Evolutionary conservation across 2,329 filamentous ascomycete genomes (phyloP).

Genomic region (Cladosporium sp.): DNA sequence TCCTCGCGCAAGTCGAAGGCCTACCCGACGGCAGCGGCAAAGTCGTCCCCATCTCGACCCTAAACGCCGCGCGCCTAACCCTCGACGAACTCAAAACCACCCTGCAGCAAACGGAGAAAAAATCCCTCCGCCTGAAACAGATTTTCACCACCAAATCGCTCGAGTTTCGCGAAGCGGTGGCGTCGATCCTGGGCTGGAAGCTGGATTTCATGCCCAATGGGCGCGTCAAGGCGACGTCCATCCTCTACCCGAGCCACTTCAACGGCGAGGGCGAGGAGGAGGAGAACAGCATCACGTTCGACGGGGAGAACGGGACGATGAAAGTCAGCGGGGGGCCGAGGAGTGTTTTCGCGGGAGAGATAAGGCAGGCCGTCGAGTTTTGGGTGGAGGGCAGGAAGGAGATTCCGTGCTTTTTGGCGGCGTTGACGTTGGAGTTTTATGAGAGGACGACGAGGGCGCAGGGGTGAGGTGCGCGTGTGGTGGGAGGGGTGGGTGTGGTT

Average conservation of each 20-base stretch:
- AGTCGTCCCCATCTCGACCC: slow-evolving; percentile 70
- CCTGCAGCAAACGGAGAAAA: slow-evolving; percentile 68
- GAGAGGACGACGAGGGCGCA: slow-evolving; percentile 53
- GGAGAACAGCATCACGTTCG: slow-evolving; percentile 69
- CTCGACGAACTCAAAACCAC: slow-evolving; percentile 55
- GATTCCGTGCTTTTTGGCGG: slow-evolving; percentile 88
- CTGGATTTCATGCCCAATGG: slow-evolving; percentile 97
- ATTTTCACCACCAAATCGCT: slow-evolving; percentile 88
- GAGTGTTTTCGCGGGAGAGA: slow-evolving; percentile 80
- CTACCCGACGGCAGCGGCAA: slow-evolving; percentile 43
- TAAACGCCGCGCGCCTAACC: slow-evolving; percentile 71
- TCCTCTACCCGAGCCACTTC: slow-evolving; percentile 62
- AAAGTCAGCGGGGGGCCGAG: slow-evolving; percentile 90
- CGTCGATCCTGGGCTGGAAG: slow-evolving; percentile 87
- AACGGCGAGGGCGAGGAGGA: slow-evolving; percentile 43
- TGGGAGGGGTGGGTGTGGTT: too few relatives aligned
- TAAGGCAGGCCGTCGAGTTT: slow-evolving; percentile 82
- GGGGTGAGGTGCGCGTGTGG: slow-evolving; percentile 13
- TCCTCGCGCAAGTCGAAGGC: slow-evolving; percentile 66
- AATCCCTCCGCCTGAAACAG: slow-evolving; percentile 79
- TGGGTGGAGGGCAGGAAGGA: slow-evolving; percentile 94
- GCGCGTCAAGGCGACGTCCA: slow-evolving; percentile 84
- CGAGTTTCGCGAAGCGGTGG: slow-evolving; percentile 94
- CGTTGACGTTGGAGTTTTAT: slow-evolving; percentile 88
- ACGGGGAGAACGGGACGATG: slow-evolving; percentile 94